phyloP scores from a whole-genome alignment of 257 asterid genomes.

The Solanum chilense region DNA sequence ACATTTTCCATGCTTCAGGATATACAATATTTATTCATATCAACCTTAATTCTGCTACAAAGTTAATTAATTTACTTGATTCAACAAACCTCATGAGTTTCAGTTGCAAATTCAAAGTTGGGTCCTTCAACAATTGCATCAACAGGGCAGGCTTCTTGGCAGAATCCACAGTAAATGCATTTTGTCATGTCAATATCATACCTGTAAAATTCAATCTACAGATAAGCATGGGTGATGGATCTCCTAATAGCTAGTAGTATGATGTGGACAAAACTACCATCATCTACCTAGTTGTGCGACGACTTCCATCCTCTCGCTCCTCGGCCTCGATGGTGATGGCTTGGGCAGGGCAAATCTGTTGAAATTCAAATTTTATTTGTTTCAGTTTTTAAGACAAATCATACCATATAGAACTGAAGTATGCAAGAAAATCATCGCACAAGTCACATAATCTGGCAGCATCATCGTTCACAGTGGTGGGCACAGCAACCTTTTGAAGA shows the following conservation, averaged over 20 bases:
- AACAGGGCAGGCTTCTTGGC: conserved; percentile 98
- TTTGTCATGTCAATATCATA: conserved; percentile 95
- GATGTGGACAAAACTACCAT: neutral
- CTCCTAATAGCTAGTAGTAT: neutral
- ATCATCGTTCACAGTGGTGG: neutral
- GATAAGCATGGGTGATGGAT: neutral
- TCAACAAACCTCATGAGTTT: conserved; percentile 73
- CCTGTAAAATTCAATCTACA: conserved; percentile 23
- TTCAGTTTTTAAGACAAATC: neutral
- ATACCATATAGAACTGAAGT: neutral
- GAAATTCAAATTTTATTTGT: neutral
- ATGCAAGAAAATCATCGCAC: neutral
- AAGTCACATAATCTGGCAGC: neutral
- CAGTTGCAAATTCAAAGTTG: conserved; percentile 90
- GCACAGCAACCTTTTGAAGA: neutral
- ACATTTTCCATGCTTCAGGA: neutral
- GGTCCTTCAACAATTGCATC: conserved; percentile 99
- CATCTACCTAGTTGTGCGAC: conserved; percentile 78
- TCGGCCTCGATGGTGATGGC: conserved; percentile 96
- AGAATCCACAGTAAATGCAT: conserved; percentile 93
- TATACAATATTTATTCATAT: neutral
- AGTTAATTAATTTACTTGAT: neutral
- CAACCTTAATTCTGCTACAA: neutral
- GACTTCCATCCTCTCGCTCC: conserved; percentile 95
- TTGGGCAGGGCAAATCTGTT: conserved; percentile 86